Base-by-base conservation (phyloP, 495 filamentous ascomycete genomes). In the Annulohypoxylon nitens region DNA sequence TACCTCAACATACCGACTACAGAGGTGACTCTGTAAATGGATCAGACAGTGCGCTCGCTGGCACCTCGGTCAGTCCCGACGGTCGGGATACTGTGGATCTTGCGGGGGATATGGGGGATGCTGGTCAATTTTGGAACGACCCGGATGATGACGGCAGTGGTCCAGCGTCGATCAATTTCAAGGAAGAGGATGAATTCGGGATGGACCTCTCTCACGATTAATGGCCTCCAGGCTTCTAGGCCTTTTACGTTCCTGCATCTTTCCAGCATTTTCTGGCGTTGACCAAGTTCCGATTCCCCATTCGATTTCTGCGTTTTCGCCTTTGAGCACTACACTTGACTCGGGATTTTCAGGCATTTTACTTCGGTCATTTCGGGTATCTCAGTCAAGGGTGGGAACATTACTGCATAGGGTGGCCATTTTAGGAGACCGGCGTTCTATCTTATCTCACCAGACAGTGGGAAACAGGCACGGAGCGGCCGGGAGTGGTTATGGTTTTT, bases 1-100 rank as follows among this genome's bases (percentile, higher is more conserved):
- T 99, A 14, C 96, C 96, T 16, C 91, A 95, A 63, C 93, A 96
- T 79, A 99, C 96, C 34, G 95, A 97, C 79, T 86, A 93, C 70
- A 93, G 93, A 63, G 96, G 96, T 10, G 92, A 97, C 25, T 81
- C 92, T 1, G 70, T 93, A 0, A 82, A 90, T 63, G 81, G 81
- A 36, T 76, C 74, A 20, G 77, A 78, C 39, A 72, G 71, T 67
- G 74, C 81, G 75, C 61, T 90, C 26, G 65, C 71, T 16, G 68
- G 25, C 1, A 78, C 71, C 20, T 84, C 91, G 37, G 77, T 94
- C 54, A 95, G 92, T 79, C 93, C 94, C 0, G 89, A 87, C 2
- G 90, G 88, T 71, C 89, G 89, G 75, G 89, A 84, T 66, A 83
- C 83, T 33, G 89, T 84, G 43, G 87, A 83, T 58, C 83, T 87